Evolutionary conservation across 257 asterid genomes (phyloP).

Genomic region (Scutellaria galericulata): DNA sequence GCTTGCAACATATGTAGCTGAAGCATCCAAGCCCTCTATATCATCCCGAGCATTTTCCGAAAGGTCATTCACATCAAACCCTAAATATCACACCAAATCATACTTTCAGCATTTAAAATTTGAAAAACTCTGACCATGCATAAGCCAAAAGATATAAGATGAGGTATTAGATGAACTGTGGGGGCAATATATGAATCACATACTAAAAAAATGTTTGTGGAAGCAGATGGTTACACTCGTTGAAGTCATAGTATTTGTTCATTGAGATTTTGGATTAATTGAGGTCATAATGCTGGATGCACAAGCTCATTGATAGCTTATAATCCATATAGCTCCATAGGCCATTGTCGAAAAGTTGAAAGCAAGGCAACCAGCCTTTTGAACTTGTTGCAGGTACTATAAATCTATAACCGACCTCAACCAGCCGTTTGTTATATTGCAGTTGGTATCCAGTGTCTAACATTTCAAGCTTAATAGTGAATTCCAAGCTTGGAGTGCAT

Average conservation of each 20-base stretch:
- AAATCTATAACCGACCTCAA: too few species aligned
- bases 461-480: slow-evolving; percentile 1
- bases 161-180: not conserved
- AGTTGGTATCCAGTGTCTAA: not conserved
- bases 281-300: slow-evolving; percentile 5
- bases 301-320: slow-evolving; percentile 3
- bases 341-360: not conserved
- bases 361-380: slow-evolving; percentile 1
- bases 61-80: slow-evolving; percentile 89
- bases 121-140: slow-evolving; percentile 8
- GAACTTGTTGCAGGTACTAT: not conserved
- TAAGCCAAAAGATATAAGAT: slow-evolving; percentile 4
- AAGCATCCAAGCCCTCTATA: slow-evolving; percentile 79
- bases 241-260: slow-evolving; percentile 12
- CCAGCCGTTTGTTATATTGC: slow-evolving; percentile 6
- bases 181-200: not conserved
- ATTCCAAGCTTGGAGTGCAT: not conserved
- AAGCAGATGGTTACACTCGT: not conserved
- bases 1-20: slow-evolving; percentile 91
- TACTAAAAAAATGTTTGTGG: not conserved
- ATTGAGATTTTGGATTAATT: not conserved
- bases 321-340: slow-evolving; percentile 5
- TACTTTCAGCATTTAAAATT: slow-evolving; percentile 29
- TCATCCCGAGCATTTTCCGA: slow-evolving; percentile 82
- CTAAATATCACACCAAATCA: slow-evolving; percentile 42